These are phyloP conservation scores for Phytophthora idaei DNA, from an alignment of 352 stramenopile species.

Conservation along the genomic window DNA sequence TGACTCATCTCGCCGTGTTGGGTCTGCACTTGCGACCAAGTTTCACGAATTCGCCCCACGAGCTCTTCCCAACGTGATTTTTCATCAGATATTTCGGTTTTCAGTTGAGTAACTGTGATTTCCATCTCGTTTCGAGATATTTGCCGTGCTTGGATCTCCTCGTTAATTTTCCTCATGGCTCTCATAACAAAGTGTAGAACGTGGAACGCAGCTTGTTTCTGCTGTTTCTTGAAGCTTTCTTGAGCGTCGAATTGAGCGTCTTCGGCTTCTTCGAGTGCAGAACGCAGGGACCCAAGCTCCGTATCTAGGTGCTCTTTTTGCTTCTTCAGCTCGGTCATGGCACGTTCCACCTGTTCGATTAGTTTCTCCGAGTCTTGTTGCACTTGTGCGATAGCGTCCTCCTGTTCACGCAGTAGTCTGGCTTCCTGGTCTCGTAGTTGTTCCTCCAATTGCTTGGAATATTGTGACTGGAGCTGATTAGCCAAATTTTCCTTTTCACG, in stretches of 20 bases:
- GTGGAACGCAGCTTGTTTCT: conserved; percentile 64
- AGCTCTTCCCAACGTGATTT: conserved; percentile 41
- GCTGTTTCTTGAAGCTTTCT: conserved; percentile 60
- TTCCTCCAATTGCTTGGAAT: conserved; percentile 34
- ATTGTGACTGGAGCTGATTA: conserved; percentile 42
- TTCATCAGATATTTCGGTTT: conserved; percentile 29
- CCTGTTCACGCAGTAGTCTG: conserved; percentile 56
- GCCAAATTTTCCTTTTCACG: conserved; percentile 18
- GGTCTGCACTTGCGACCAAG: conserved; percentile 41
- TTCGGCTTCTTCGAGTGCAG: conserved; percentile 71
- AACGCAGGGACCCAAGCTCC: conserved; percentile 56
- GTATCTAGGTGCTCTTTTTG: conserved; percentile 75
- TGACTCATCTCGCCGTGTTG: conserved; percentile 68
- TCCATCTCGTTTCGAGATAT: conserved; percentile 29
- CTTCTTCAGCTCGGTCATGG: conserved; percentile 72
- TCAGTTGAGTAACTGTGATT: conserved; percentile 14
- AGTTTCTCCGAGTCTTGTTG: conserved; percentile 82
- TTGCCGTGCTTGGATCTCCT: conserved; percentile 25
- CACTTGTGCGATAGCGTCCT: conserved; percentile 76
- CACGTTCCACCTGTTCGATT: conserved; percentile 76
- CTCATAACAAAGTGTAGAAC: conserved; percentile 47
- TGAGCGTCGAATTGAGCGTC: conserved; percentile 73
- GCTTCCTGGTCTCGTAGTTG: conserved; percentile 56
- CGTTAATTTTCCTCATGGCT: conserved; percentile 45
- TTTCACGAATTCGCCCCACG: conserved; percentile 31